These are phyloP conservation scores for Kwoniella europaea DNA, from an alignment of 768 basidiomycete species.

Conservation along the genomic window DNA sequence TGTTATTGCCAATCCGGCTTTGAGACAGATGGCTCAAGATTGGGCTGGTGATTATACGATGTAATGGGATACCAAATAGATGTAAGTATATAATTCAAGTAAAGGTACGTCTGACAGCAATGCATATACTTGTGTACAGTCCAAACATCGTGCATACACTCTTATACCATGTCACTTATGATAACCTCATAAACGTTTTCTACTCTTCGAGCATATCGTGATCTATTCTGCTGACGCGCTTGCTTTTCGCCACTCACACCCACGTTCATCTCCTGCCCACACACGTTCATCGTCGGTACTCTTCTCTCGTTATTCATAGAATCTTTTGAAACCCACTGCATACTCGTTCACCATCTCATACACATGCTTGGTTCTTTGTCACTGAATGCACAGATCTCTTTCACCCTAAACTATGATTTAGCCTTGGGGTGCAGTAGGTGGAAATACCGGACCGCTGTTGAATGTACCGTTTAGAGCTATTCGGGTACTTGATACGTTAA, in stretches of 20 bases:
- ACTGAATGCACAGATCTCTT: constrained; percentile 7
- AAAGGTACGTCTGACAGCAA: too few relatives aligned
- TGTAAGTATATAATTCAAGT: too few relatives aligned
- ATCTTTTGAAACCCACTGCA: not conserved
- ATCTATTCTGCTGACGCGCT: constrained; percentile 3
- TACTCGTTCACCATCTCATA: not conserved
- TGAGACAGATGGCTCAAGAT: constrained; percentile 23
- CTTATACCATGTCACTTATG: not conserved
- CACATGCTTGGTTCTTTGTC: constrained; percentile 1
- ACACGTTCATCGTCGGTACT: constrained; percentile 12
- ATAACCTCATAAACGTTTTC: constrained; percentile 9
- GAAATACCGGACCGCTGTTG: not conserved
- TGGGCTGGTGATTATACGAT: constrained; percentile 3
- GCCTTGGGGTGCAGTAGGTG: not conserved
- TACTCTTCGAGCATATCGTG: not conserved
- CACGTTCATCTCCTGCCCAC: constrained; percentile 9
- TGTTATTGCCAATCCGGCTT: constrained; percentile 24
- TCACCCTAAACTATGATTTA: not conserved
- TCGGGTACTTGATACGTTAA: not conserved
- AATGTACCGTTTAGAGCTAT: not conserved
- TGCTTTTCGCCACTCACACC: constrained; percentile 16
- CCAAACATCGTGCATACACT: not conserved
- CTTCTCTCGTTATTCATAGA: not conserved
- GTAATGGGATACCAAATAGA: not conserved
- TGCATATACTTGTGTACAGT: not conserved